A percentile compares a stretch with the other conserved stretches of the same genome.
Evolutionary conservation across 139 green algal genomes (phyloP).

Genomic region (Coelastrella sp.): DNA sequence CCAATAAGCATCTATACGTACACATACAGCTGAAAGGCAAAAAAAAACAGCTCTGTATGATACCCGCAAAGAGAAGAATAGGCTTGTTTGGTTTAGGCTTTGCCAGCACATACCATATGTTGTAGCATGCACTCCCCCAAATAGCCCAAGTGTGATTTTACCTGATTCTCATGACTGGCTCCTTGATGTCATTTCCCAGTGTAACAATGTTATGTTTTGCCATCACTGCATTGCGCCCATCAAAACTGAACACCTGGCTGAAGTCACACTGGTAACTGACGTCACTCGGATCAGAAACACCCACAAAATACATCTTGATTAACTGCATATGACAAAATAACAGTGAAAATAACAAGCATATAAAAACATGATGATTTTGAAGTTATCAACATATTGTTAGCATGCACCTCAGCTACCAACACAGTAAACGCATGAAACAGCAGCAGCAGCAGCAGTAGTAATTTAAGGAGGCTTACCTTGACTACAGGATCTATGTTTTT

Average conservation of each 20-base stretch:
- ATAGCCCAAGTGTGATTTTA: no score
- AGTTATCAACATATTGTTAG: no score
- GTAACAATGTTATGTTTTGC: neutral
- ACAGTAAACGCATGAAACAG: no score
- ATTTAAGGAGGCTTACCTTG: constrained; percentile 2
- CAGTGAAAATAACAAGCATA: no score
- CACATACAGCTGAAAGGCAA: no score
- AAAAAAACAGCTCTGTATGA: neutral
- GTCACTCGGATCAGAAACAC: neutral
- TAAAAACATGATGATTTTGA: no score
- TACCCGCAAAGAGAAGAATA: no score
- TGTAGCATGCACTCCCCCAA: no score
- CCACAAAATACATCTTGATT: constrained; percentile 39
- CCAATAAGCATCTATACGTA: no score
- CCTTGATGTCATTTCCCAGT: constrained; percentile 9
- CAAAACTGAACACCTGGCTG: constrained; percentile 13
- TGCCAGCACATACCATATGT: neutral
- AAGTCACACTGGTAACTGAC: constrained; percentile 4
- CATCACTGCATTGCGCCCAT: neutral
- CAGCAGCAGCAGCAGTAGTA: neutral
- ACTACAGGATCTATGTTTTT: constrained; percentile 28
- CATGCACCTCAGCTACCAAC: no score
- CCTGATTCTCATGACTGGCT: constrained; percentile 43
- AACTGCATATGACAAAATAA: constrained; percentile 33
- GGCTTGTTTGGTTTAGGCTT: neutral